Evolutionary conservation across 2,329 filamentous ascomycete genomes (phyloP).

Genomic region (Sclerotinia borealis): DNA sequence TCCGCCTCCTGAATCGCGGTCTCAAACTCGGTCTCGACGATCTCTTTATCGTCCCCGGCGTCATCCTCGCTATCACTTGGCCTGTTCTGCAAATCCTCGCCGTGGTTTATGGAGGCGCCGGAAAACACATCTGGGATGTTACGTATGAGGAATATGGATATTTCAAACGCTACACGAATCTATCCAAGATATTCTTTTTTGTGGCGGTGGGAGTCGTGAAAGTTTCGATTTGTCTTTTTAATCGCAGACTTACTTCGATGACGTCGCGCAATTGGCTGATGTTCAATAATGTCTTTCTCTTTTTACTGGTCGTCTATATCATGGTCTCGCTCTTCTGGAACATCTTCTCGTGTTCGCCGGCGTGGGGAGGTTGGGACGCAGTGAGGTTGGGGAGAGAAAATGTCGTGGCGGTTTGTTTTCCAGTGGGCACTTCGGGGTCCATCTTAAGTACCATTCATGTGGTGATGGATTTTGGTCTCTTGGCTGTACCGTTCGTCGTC

Average conservation of each 20-base stretch:
- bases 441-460: slow-evolving; percentile 33
- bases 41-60: slow-evolving; percentile 32
- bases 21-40: slow-evolving; percentile 34
- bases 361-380: slow-evolving; percentile 8
- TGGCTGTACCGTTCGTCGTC: slow-evolving; percentile 34
- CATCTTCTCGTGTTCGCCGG: not conserved
- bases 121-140: slow-evolving; percentile 31
- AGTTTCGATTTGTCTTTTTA: slow-evolving; percentile 35
- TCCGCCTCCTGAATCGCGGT: slow-evolving; percentile 26
- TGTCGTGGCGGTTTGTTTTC: not conserved
- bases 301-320: not conserved
- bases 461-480: slow-evolving; percentile 32
- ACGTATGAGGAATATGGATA: slow-evolving; percentile 33
- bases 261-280: slow-evolving; percentile 29
- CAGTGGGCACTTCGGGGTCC: slow-evolving; percentile 18
- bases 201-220: slow-evolving; percentile 56
- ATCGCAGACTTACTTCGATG: slow-evolving; percentile 33
- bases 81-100: slow-evolving; percentile 28
- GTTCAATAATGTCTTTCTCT: slow-evolving; percentile 29
- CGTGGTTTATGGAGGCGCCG: slow-evolving; percentile 26
- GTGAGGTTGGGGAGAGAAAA: not conserved
- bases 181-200: slow-evolving; percentile 97
- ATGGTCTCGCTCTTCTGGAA: slow-evolving; percentile 4
- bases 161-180: slow-evolving; percentile 69
- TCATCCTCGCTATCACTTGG: slow-evolving; percentile 28